phyloP scores from a whole-genome alignment of 345 rosid genomes.

The Aquilaria malaccensis region DNA sequence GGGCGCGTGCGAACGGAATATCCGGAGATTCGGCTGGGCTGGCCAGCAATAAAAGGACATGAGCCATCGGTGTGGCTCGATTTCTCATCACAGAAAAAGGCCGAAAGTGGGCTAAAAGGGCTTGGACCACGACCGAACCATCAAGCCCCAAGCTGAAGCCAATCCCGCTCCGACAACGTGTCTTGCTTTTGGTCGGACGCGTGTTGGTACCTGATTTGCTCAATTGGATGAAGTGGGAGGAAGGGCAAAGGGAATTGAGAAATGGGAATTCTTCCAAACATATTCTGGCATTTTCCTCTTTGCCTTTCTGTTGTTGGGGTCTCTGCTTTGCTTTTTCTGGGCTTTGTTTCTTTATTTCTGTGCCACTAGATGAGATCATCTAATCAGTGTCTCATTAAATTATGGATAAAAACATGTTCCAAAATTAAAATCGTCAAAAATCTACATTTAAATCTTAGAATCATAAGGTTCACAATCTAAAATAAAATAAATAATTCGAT shows the following conservation, averaged over 20 bases:
- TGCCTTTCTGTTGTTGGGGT: background rate
- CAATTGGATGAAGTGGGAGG: constrained; percentile 1
- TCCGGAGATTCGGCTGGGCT: constrained; percentile 27
- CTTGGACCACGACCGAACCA: constrained; percentile 10
- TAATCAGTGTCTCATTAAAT: constrained; percentile 3
- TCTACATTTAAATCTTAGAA: too few relatives aligned
- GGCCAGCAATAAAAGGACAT: constrained; percentile 20
- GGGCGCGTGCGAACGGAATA: constrained; percentile 15
- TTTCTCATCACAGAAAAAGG: background rate
- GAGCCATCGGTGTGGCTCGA: constrained; percentile 1
- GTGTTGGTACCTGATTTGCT: constrained; percentile 4
- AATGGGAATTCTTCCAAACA: background rate
- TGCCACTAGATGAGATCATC: constrained; percentile 11
- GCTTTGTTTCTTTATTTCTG: background rate
- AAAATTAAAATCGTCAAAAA: too few relatives aligned
- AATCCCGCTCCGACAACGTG: background rate
- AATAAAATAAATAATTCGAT: too few relatives aligned
- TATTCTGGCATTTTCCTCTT: background rate
- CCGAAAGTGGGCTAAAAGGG: background rate
- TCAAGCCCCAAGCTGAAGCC: constrained; percentile 7
- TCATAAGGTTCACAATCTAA: too few relatives aligned
- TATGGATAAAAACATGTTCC: background rate
- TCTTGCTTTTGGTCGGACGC: background rate
- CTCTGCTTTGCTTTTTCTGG: too few relatives aligned
- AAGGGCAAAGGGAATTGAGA: background rate